Percentiles rank a stretch among this genome's conserved stretches.
Conservation (phyloP, 208 protist genomes). For the Acanthamoeba sp. region DNA sequence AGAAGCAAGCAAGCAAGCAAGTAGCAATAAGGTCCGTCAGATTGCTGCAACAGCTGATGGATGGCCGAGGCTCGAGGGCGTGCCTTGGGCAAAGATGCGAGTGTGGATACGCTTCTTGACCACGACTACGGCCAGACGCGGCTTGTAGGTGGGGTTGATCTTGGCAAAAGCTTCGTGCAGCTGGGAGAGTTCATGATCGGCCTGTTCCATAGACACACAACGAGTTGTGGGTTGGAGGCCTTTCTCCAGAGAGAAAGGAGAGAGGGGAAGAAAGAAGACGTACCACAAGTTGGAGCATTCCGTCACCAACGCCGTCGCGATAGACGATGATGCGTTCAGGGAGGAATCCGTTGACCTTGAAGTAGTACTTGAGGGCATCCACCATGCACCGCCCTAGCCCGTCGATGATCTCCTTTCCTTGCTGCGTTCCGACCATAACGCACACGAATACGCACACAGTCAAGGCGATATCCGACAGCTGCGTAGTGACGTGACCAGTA, state of each 20-base stretch:
- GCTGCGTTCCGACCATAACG: not conserved
- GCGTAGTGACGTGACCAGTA: not conserved
- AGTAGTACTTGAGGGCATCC: constrained; percentile 66
- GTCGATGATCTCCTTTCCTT: constrained; percentile 70
- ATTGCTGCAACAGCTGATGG: not conserved
- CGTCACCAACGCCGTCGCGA: constrained; percentile 85
- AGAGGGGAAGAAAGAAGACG: not conserved
- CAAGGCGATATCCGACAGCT: no score
- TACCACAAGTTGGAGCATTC: constrained; percentile 74
- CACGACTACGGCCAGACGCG: constrained; percentile 78
- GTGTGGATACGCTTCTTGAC: constrained; percentile 86
- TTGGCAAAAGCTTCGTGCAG: constrained; percentile 49
- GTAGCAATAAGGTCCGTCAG: not conserved
- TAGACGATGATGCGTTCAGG: constrained; percentile 79
- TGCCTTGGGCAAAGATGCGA: constrained; percentile 70
- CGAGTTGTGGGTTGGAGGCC: no score
- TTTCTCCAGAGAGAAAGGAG: no score
- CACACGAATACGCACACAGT: no score
- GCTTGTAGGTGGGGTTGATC: constrained; percentile 50
- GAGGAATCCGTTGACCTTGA: constrained; percentile 56
- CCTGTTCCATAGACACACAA: not conserved
- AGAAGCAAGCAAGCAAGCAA: no score
- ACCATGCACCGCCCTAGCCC: not conserved
- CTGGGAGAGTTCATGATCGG: constrained; percentile 56
- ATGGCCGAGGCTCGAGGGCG: no score